A percentile compares a stretch with the other conserved stretches of the same genome.
These are phyloP conservation scores for Trichoderma sp. DNA, from an alignment of 2,329 filamentous ascomycete genomes.

Conservation along the genomic window DNA sequence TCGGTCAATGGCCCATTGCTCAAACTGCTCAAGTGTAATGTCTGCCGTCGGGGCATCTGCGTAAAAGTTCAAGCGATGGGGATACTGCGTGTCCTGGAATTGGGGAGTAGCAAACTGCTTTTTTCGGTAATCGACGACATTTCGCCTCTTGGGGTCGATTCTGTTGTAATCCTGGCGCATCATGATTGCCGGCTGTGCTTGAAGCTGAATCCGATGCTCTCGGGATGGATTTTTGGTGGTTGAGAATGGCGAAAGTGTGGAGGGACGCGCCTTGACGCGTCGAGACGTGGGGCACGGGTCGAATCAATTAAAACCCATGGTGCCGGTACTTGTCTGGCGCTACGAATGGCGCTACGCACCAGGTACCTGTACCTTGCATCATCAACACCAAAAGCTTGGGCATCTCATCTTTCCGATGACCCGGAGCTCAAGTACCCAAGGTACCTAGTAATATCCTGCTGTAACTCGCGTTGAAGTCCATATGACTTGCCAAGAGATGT, in stretches of 20 bases:
- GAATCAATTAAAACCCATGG: slow-evolving; percentile 25
- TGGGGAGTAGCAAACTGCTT: slow-evolving; percentile 77
- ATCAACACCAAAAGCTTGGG: neutral
- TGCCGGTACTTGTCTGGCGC: neutral
- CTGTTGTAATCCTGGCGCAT: slow-evolving; percentile 51
- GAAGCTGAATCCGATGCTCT: neutral
- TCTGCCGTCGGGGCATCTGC: slow-evolving; percentile 82
- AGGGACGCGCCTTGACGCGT: slow-evolving; percentile 38
- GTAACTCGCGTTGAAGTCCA: neutral
- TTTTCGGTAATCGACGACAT: slow-evolving; percentile 74
- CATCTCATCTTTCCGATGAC: neutral
- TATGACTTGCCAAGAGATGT: neutral
- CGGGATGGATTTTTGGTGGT: neutral
- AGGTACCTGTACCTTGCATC: neutral
- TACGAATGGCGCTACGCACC: neutral
- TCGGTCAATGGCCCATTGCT: slow-evolving; percentile 96
- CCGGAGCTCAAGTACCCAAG: neutral
- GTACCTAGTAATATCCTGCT: no score
- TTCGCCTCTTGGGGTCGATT: slow-evolving; percentile 69
- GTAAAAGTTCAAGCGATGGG: slow-evolving; percentile 90
- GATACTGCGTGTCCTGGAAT: slow-evolving; percentile 77
- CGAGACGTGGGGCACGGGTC: slow-evolving; percentile 23
- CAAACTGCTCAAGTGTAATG: slow-evolving; percentile 94
- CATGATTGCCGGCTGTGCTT: slow-evolving; percentile 36
- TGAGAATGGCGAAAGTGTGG: slow-evolving; percentile 4